phyloP scores from a whole-genome alignment of 805 yeast genomes.

The Metschnikowia similis region DNA sequence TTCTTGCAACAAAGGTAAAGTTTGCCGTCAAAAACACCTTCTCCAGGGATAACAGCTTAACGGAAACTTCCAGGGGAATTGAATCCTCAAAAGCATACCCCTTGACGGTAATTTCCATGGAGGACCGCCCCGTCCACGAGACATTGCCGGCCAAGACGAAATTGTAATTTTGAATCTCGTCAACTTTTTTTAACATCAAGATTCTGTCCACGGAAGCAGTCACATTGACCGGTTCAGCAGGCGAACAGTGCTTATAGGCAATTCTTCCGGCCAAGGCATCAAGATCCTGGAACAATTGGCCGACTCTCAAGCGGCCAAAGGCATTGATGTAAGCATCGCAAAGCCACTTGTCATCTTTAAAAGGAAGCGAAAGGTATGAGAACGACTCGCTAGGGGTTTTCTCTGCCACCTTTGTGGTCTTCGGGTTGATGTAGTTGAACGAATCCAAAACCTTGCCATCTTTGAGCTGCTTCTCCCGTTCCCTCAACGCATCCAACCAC shows the following conservation, averaged over 20 bases:
- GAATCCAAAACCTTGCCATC: constrained; percentile 74
- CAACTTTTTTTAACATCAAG: constrained; percentile 79
- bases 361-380: constrained; percentile 66
- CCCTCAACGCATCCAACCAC: constrained; percentile 82
- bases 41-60: constrained; percentile 54
- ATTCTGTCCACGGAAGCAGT: constrained; percentile 94
- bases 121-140: constrained; percentile 90
- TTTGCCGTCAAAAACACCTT: constrained; percentile 82
- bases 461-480: constrained; percentile 62
- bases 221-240: constrained; percentile 92
- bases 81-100: constrained; percentile 71
- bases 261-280: constrained; percentile 93
- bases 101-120: constrained; percentile 91
- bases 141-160: constrained; percentile 86
- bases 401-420: constrained; percentile 64
- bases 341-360: constrained; percentile 75
- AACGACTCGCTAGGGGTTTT: constrained; percentile 77
- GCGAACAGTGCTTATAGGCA: constrained; percentile 89
- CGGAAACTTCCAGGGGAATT: constrained; percentile 50
- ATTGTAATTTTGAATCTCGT: constrained; percentile 69
- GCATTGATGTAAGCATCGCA: constrained; percentile 88
- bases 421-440: constrained; percentile 67
- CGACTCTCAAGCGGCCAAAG: constrained; percentile 86
- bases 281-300: constrained; percentile 89
- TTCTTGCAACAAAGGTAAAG: constrained; percentile 93